Evolutionary conservation across 2,329 filamentous ascomycete species (phyloP), one percentile per base, ranked within the genome.

Genomic region (Apiospora malaysiana): DNA sequence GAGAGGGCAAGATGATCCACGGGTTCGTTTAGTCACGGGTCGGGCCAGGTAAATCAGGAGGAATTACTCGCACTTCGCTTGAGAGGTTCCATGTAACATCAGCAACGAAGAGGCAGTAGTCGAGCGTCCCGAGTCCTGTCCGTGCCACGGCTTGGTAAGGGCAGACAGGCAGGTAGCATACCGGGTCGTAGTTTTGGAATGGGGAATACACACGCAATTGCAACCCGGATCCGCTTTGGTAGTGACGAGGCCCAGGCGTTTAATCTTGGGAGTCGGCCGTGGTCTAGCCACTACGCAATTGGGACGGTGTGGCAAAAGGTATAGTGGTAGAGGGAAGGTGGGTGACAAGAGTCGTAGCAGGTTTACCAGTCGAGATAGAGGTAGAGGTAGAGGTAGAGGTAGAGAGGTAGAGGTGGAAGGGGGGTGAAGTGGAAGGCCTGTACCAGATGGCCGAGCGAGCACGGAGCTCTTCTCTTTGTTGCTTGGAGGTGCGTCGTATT

Each of bases 221-320:
- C 66, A 68, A 68, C 66, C 66, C 66, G 43, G 66, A 47, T 68
- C 66, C 66, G 66, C 66, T 68, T 68, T 68, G 66, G 66, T 68
- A 68, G 46, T 23, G 66, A 67, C 66, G 66, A 47, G 66, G 66
- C 27, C 66, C 66, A 68, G 66, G 66, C 66, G 66, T 63, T 63
- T 63, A 63, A 63, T 63, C 56, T 63, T 63, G 56, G 12, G 32
- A 40, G 56, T 63, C 56, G 56, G 56, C 56, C 56, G 56, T 63
- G 32, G 56, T 63, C 56, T 40, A 63, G 56, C 56, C 56, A 63
- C 56, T 40, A 63, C 40, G 56, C 27, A 63, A 63, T 63, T 63
- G 56, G 56, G 56, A 63, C 18, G 56, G 56, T 63, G 32, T 63
- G 56, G 56, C 56, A 63, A 63, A 63, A 32, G 37, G 56, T 63